Percentiles rank a stretch among this genome's conserved stretches.
Conservation (phyloP, 306 rosid genomes). For the Mucuna pruriens region DNA sequence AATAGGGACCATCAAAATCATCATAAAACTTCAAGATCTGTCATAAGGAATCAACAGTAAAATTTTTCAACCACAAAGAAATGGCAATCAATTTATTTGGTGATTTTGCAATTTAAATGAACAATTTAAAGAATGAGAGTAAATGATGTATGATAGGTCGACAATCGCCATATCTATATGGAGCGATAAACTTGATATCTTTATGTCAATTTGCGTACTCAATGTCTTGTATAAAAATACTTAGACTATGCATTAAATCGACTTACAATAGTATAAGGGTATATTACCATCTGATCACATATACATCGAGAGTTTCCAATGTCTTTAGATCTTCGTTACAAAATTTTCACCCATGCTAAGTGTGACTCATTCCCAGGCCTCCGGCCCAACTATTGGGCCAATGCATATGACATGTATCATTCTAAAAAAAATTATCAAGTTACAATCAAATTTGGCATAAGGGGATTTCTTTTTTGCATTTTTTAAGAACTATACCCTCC, state of each 20-base stretch:
- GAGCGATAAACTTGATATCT: neutral
- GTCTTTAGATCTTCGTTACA: no score
- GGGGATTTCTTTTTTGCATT: no score
- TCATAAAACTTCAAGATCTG: neutral
- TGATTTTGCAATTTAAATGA: neutral
- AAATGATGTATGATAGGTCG: neutral
- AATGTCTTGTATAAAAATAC: neutral
- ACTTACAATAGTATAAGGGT: no score
- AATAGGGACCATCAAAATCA: neutral
- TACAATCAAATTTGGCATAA: no score
- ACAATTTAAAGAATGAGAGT: neutral
- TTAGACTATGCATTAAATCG: neutral
- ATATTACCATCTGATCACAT: no score
- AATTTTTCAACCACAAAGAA: neutral
- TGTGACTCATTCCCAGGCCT: no score
- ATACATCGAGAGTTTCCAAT: no score
- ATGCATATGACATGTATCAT: no score
- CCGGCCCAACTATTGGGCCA: no score
- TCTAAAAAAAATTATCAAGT: no score
- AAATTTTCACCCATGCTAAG: no score
- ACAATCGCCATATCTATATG: neutral
- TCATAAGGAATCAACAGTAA: neutral
- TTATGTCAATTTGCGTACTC: neutral
- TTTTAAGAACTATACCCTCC: no score
- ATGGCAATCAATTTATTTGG: neutral